Evolutionary conservation across 768 basidiomycete genomes (phyloP), one percentile per base, ranked within the genome.

Genomic region (Rhizopogon sp.): DNA sequence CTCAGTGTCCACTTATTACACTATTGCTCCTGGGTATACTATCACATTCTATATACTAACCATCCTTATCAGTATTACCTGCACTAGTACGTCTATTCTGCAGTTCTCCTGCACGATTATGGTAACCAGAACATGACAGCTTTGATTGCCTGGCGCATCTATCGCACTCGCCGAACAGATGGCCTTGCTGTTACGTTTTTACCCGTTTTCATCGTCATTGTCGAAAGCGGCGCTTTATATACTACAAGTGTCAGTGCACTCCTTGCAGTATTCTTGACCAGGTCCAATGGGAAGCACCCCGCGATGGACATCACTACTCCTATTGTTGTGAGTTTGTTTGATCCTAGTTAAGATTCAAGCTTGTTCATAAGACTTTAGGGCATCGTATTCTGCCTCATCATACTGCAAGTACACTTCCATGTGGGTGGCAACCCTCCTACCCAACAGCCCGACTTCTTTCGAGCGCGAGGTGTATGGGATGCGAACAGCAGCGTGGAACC

Each of bases 351-450:
- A 10, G n/a, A 20, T 14, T n/a, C 20, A 50, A 3, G 20, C 31
- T 9, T 16, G 39, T 7, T 14, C 28, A 8, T 13, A 46, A 9
- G 25, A 53, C 16, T 6, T 44, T 33, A 53, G 52, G 52, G 52
- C 6, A 50, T 53, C 16, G 46, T 35, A 22, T 53, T 53, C 43
- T 53, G 41, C 14, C 52, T 53, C 47, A 53, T 50, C 31, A 53
- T 46, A 13, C n/a, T 53, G 25, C 52, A 53, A 53, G 43, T 53
- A 29, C 52, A 46, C 52, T 53, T 53, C n/a, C 46, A 51, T n/a
- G n/a, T 53, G 11, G 52, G 52, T 5, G 10, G n/a, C 28, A 53
- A 46, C 28, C 10, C 22, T 41, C 5, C 4, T 2, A n/a, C 11
- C 11, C 0, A 16, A 50, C 44, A 10, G 29, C 1, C 44, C 5